phyloP scores from a whole-genome alignment of 192 early-diverging fungal genomes.

The Glomus cerebriforme region DNA sequence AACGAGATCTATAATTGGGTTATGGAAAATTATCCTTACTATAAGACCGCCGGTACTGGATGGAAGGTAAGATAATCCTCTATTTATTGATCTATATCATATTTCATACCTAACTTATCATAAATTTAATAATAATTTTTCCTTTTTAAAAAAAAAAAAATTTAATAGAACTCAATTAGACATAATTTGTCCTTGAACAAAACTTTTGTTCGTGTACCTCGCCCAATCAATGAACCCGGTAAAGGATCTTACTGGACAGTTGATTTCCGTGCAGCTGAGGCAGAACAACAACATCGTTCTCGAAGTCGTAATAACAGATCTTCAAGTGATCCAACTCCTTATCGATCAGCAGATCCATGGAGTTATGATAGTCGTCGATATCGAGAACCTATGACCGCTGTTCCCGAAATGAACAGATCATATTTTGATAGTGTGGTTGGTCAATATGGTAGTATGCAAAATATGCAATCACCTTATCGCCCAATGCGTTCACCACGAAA shows the following conservation, averaged over 20 bases:
- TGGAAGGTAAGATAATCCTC: constrained; percentile 51
- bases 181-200: constrained; percentile 85
- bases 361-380: constrained; percentile 3
- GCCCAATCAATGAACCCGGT: constrained; percentile 82
- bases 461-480: not conserved
- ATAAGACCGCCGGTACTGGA: constrained; percentile 67
- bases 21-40: constrained; percentile 78
- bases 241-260: constrained; percentile 86
- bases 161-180: constrained; percentile 78
- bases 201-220: constrained; percentile 74
- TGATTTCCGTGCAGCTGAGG: constrained; percentile 42
- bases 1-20: constrained; percentile 86
- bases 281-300: constrained; percentile 34
- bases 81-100: not conserved
- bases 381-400: constrained; percentile 28
- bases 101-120: no score
- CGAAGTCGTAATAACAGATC: constrained; percentile 30
- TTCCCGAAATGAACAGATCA: constrained; percentile 20
- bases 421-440: constrained; percentile 5
- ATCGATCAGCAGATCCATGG: constrained; percentile 12
- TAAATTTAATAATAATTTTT: not conserved
- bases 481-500: not conserved
- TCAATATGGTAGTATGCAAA: constrained; percentile 10
- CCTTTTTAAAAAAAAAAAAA: no score
- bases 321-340: constrained; percentile 31